These are phyloP conservation scores for Lactifluus subvellereus DNA, from an alignment of 768 basidiomycete species.

Conservation along the genomic window DNA sequence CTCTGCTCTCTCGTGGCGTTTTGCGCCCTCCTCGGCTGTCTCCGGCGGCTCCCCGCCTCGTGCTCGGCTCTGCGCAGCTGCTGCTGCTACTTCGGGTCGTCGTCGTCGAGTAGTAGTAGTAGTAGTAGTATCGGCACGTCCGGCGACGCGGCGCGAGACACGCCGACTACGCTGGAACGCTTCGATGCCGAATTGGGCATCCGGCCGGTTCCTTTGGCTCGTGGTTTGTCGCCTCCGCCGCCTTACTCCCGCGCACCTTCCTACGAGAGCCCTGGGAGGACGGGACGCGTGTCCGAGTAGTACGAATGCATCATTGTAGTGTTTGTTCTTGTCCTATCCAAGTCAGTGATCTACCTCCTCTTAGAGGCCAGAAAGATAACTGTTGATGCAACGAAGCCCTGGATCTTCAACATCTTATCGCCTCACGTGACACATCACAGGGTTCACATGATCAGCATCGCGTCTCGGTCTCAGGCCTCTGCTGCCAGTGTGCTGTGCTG, in stretches of 20 bases:
- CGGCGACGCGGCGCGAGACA: no score
- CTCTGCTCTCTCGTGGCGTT: not conserved
- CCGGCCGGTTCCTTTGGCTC: not conserved
- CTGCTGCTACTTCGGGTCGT: no score
- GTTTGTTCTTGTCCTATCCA: not conserved
- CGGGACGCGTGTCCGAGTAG: not conserved
- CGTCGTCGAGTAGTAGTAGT: no score
- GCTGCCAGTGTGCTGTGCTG: not conserved
- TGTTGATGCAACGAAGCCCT: no score
- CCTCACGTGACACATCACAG: not conserved
- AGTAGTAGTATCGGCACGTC: not conserved
- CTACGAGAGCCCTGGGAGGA: constrained; percentile 5
- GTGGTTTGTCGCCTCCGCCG: constrained; percentile 7
- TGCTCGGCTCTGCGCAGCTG: not conserved
- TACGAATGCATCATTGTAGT: not conserved
- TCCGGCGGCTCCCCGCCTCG: not conserved
- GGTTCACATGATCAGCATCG: not conserved
- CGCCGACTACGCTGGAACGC: not conserved
- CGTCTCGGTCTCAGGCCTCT: not conserved
- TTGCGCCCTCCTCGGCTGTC: constrained; percentile 9
- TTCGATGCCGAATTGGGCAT: not conserved
- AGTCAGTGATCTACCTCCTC: not conserved
- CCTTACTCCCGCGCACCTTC: constrained; percentile 20
- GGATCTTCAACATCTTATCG: no score
- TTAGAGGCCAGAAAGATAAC: no score